Evolutionary conservation across 1,284 basidiomycete species (phyloP), one percentile per base, ranked within the genome.

Genomic region (Sanguinoderma infundibulare): DNA sequence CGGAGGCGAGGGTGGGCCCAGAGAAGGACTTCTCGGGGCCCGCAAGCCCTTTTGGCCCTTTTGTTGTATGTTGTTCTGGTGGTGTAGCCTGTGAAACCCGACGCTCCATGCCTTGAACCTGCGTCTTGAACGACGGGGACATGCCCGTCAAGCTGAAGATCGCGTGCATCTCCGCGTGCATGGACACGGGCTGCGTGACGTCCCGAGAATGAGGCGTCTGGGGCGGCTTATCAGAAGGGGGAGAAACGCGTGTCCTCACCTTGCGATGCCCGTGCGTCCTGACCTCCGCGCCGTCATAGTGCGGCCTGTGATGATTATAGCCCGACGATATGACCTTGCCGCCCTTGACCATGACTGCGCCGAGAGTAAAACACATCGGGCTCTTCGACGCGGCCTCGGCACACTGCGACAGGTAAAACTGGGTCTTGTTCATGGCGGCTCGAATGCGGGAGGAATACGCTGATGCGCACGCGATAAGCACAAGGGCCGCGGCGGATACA

Each of bases 131-230:
- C 61, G 81, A 79, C 53, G 82, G 83, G 54, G 80, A 79, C 79
- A 78, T 78, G 76, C 83, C 81, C 58, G 81, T 83, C 57, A 81
- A 64, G 66, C 73, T 84, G 72, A 80, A 83, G 64, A 84, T 86
- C 15, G 80, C 81, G 65, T 86, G 82, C 85, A 86, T 86, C 74
- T 86, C 83, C 2, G 85, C 84, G 66, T 87, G 84, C 83, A 87
- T 86, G 3, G 82, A 85, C 22, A 83, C 73, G 24, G 83, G 81
- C 78, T 75, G 53, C 12, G 39, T 1, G n/a, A 4, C 14, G 32
- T 42, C 24, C 28, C 35, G 26, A 38, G n/a, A 9, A 54, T 50
- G 56, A 55, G 40, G n/a, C 5, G 35, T 7, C 5, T 36, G 22
- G 6, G 24, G 7, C 2, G n/a, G 8, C 2, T 9, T 34, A 1